These are phyloP conservation scores for Ceratocystis eucalypticola DNA, from an alignment of 2,329 filamentous ascomycete species.

Conservation along the genomic window DNA sequence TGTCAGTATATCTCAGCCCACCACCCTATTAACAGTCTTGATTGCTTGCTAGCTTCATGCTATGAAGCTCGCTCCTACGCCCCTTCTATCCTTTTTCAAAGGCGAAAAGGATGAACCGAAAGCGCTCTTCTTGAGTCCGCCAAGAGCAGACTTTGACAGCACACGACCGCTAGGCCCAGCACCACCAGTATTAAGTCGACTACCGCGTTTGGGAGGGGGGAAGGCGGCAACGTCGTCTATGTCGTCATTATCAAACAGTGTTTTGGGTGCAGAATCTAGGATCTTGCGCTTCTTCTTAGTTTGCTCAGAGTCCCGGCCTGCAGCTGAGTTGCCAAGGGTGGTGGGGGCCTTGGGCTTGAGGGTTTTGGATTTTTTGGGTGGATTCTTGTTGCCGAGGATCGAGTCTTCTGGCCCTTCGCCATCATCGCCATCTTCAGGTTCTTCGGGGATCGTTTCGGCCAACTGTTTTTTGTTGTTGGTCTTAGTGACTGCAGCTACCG, in stretches of 20 bases:
- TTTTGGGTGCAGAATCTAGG: constrained; percentile 34
- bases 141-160: constrained; percentile 15
- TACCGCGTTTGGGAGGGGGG: constrained; percentile 9
- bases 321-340: constrained; percentile 1
- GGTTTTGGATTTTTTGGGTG: constrained; percentile 16
- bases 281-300: constrained; percentile 64
- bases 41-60: constrained; percentile 26
- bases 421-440: constrained; percentile 17
- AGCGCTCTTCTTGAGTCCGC: constrained; percentile 29
- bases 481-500: not conserved
- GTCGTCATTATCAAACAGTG: constrained; percentile 56
- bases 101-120: constrained; percentile 50
- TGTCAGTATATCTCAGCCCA: not conserved
- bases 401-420: constrained; percentile 8
- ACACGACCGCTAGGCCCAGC: constrained; percentile 8
- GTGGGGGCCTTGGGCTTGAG: constrained; percentile 16
- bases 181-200: constrained; percentile 18
- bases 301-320: constrained; percentile 27
- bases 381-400: constrained; percentile 5
- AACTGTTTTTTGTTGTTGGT: constrained; percentile 6
- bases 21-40: not conserved
- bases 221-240: constrained; percentile 25
- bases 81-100: constrained; percentile 55
- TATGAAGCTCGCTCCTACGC: constrained; percentile 48
- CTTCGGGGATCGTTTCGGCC: not conserved